Base-by-base conservation (phyloP, 345 rosid species). In the Salix suchowensis region DNA sequence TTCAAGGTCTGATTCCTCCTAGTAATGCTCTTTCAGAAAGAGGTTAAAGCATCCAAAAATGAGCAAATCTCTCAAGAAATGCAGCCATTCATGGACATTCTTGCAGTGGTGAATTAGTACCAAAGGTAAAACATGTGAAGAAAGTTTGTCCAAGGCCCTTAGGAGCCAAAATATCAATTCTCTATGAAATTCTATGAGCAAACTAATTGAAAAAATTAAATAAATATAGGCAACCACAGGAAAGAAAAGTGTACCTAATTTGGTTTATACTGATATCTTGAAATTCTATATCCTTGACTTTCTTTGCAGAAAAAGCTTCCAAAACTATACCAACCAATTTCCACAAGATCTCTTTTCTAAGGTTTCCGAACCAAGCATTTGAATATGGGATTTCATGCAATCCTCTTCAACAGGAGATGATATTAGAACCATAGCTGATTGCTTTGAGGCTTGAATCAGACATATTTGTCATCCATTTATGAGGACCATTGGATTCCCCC, bases 381-480 rank as follows among this genome's bases (percentile, higher is more conserved):
- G 39, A 10, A 19, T 15, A 21, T 6, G 69, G 2, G 13, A 40
- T 40, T 46, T 4, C n/a, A 5, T 6, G 26, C 60, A 44, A 61
- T 15, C 37, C 50, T 14, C 79, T 80, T 84, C 87, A 88, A 84
- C 99, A 94, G 15, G 95, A 88, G 71, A 94, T 87, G 64, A 67
- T 71, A 70, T 83, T 88, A 46, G 97, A 85, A 36, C 99, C 99
- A 65, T 92, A 94, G 79, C 99, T 96, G 71, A 92, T 88, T 69
- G 92, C 94, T 86, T 78, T 48, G 74, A 96, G 91, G 84, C 88
- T 94, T 28, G 88, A 73, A 84, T 94, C 89, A 32, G 92, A 89
- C 97, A 96, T 89, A 76, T 94, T 91, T 26, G 97, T 87, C 88
- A 90, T 89, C 98, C 99, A 94, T 81, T 81, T 93, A 48, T 77